Evolutionary conservation across 2,329 filamentous ascomycete species (phyloP).

Genomic region (Hymenoscyphus albidus): DNA sequence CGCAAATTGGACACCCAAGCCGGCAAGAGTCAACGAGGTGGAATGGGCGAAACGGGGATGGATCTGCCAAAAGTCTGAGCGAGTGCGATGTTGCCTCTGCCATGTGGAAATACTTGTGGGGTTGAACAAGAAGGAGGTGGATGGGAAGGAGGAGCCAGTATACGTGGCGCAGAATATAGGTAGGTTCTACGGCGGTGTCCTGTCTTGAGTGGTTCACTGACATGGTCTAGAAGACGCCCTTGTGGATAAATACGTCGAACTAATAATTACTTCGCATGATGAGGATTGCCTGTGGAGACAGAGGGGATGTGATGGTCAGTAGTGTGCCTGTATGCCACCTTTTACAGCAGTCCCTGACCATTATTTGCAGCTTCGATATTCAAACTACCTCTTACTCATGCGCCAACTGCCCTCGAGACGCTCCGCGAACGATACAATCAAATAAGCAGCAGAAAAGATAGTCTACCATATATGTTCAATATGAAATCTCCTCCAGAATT

Average conservation of each 20-base stretch:
- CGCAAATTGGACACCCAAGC: constrained; percentile 91
- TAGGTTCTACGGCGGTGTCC: constrained; percentile 29
- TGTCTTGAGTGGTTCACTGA: constrained; percentile 25
- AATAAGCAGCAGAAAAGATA: constrained; percentile 49
- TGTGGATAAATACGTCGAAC: constrained; percentile 68
- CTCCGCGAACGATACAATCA: constrained; percentile 65
- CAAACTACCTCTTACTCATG: constrained; percentile 60
- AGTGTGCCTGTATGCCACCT: constrained; percentile 23
- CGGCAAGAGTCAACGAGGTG: constrained; percentile 78
- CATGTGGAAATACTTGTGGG: constrained; percentile 80
- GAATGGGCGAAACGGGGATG: constrained; percentile 94
- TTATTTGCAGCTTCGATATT: constrained; percentile 50
- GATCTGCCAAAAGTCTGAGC: constrained; percentile 78
- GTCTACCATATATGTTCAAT: constrained; percentile 60
- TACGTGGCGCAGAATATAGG: constrained; percentile 59
- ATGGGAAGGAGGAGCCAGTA: constrained; percentile 52
- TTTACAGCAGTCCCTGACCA: constrained; percentile 11
- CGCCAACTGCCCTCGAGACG: constrained; percentile 52
- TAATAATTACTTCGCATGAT: constrained; percentile 72
- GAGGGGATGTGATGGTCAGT: constrained; percentile 77
- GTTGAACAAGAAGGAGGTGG: constrained; percentile 58
- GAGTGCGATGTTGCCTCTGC: constrained; percentile 81
- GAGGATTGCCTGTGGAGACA: constrained; percentile 83
- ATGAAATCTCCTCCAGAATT: constrained; percentile 49
- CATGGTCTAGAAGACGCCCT: constrained; percentile 54